Conservation (phyloP, 2,329 filamentous ascomycete species). For the Xylariaceae sp. region DNA sequence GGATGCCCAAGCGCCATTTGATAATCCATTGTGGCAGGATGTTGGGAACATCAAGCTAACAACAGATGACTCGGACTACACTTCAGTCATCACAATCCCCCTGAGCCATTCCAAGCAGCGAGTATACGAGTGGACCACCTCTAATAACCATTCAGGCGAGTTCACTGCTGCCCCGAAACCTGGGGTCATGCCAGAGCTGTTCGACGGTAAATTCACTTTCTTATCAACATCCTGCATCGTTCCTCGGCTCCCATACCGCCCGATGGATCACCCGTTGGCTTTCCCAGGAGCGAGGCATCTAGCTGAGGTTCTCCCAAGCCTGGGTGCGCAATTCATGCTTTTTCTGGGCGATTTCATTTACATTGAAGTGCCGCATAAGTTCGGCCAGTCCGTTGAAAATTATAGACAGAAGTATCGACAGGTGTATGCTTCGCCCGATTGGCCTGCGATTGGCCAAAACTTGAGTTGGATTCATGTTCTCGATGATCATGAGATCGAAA, state of each 20-base stretch:
- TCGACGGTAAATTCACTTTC: constrained; percentile 76
- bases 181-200: constrained; percentile 57
- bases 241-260: constrained; percentile 82
- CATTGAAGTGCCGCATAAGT: constrained; percentile 77
- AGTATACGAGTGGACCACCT: constrained; percentile 77
- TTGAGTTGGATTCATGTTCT: constrained; percentile 97
- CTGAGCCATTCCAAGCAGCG: constrained; percentile 63
- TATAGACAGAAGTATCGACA: constrained; percentile 92
- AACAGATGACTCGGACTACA: constrained; percentile 77
- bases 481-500: constrained; percentile 93
- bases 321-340: constrained; percentile 76
- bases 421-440: constrained; percentile 93
- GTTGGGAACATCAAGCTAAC: constrained; percentile 63
- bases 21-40: constrained; percentile 60
- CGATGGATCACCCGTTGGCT: constrained; percentile 74
- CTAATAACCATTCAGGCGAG: constrained; percentile 79
- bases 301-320: constrained; percentile 63
- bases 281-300: constrained; percentile 78
- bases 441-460: constrained; percentile 68
- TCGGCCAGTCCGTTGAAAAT: constrained; percentile 66
- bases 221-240: constrained; percentile 91
- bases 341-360: constrained; percentile 88
- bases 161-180: constrained; percentile 73
- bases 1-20: constrained; percentile 47
- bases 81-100: constrained; percentile 63